These are phyloP conservation scores for Vitis amurensis DNA, from an alignment of 164 flowering plant genomes.

Conservation along the genomic window DNA sequence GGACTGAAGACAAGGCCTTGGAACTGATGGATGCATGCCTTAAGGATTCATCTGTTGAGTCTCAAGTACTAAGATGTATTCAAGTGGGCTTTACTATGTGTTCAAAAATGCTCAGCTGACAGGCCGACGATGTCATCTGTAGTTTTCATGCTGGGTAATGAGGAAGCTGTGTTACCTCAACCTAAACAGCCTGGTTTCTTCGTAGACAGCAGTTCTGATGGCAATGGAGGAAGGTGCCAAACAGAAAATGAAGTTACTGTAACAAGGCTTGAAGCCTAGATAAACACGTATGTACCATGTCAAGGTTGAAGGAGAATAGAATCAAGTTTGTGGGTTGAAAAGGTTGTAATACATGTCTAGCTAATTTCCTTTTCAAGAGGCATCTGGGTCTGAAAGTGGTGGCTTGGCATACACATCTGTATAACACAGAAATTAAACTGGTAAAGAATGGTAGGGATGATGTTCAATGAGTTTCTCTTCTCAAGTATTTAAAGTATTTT, in stretches of 20 bases:
- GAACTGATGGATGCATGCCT: conserved; percentile 22
- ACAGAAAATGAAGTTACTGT: conserved; percentile 8
- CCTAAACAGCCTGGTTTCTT: conserved; percentile 20
- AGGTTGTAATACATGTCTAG: no score
- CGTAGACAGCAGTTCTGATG: background rate
- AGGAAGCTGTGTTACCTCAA: conserved; percentile 13
- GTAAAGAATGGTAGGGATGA: no score
- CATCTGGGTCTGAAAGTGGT: no score
- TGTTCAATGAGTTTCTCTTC: no score
- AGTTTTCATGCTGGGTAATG: conserved; percentile 28
- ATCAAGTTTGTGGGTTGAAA: no score
- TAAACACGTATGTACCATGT: background rate
- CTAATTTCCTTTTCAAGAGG: no score
- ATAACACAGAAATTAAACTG: no score
- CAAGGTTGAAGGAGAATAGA: no score
- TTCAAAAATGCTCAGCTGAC: conserved; percentile 27
- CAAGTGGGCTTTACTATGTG: conserved; percentile 37
- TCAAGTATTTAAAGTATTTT: no score
- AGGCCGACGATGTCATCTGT: conserved; percentile 33
- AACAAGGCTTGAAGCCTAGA: conserved; percentile 7
- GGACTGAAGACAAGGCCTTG: conserved; percentile 27
- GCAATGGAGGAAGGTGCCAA: background rate
- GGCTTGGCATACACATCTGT: no score
- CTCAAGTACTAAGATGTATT: conserved; percentile 32
- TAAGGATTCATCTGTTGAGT: background rate